Evolutionary conservation across 2,329 filamentous ascomycete species (phyloP), one percentile per base, ranked within the genome.

Genomic region (Calycina marina): DNA sequence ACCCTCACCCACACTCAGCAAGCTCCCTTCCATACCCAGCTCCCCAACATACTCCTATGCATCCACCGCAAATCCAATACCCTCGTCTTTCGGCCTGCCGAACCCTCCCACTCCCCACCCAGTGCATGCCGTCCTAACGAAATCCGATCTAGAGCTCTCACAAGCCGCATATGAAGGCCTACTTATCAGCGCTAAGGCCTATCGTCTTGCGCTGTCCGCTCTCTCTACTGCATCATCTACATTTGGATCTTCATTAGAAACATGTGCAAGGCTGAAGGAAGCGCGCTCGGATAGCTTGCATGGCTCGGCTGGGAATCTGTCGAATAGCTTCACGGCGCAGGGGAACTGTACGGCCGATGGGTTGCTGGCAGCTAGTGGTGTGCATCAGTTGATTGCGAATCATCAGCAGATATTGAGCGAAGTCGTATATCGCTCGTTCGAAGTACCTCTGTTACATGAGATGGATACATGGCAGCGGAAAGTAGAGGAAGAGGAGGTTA

Each of bases 381-480:
- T 78, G 25, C 74, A 79, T 49, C 71, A 78, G 46, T 61, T 79
- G 13, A 61, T 77, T 36, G 73, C 73, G 28, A 79, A 78, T 55
- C 74, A 79, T 57, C 70, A 77, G 51, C 72, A 77, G 48, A 78
- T 79, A 44, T 63, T 79, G 3, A 70, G 65, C 41, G 74, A 79
- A 54, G 77, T 72, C 0, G 70, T 79, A 6, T 78, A 79, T 53
- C 63, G 73, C 34, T 64, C 62, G 37, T 78, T 79, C 50, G 74
- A 79, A 53, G 72, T 78, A 22, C 74, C 74, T 4, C 57, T 79
- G 14, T 60, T 78, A n/a, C 72, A 77, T 55, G 74, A 78, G 54
- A 59, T 78, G 17, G 74, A 79, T 52, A 65, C 65, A 40, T 79
- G 73, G 72, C 63, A 65, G 33, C 61, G 61, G 32, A 64, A 68